Conservation (phyloP, 306 rosid genomes). For the Vigna angularis region DNA sequence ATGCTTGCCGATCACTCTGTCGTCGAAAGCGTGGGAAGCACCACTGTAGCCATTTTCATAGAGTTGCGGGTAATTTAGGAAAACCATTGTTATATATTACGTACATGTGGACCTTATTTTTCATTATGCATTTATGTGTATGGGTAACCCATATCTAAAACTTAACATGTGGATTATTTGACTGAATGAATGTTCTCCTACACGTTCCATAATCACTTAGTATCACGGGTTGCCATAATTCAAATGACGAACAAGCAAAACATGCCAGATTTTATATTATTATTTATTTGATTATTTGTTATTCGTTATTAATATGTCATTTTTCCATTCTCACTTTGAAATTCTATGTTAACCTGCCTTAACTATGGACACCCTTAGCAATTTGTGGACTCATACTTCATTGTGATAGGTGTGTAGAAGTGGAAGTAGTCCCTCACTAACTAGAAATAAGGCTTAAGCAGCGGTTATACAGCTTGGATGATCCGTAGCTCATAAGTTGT, state of each 20-base stretch:
- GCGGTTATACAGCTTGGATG: too few species aligned
- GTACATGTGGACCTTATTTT: neutral
- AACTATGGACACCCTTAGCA: too few species aligned
- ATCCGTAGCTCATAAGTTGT: too few species aligned
- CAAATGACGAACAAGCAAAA: neutral
- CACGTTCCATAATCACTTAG: conserved; percentile 6
- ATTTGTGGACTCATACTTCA: too few species aligned
- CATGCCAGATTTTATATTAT: too few species aligned
- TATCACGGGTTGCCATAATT: neutral
- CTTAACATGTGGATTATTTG: neutral
- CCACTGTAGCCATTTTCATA: conserved; percentile 58
- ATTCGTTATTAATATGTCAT: neutral
- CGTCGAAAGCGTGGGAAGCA: conserved; percentile 61
- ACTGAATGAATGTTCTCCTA: neutral
- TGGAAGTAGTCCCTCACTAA: too few species aligned
- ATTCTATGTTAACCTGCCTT: neutral
- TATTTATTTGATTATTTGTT: too few species aligned
- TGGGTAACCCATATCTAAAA: neutral
- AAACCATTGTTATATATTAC: conserved; percentile 3
- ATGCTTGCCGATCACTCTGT: conserved; percentile 73
- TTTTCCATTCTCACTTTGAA: neutral
- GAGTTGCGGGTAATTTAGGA: conserved; percentile 61
- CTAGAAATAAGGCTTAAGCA: too few species aligned
- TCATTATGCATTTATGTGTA: conserved; percentile 9
- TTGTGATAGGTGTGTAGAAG: too few species aligned